Base-by-base conservation (phyloP, 129 eudicot genomes). In the Artemisia argyi region DNA sequence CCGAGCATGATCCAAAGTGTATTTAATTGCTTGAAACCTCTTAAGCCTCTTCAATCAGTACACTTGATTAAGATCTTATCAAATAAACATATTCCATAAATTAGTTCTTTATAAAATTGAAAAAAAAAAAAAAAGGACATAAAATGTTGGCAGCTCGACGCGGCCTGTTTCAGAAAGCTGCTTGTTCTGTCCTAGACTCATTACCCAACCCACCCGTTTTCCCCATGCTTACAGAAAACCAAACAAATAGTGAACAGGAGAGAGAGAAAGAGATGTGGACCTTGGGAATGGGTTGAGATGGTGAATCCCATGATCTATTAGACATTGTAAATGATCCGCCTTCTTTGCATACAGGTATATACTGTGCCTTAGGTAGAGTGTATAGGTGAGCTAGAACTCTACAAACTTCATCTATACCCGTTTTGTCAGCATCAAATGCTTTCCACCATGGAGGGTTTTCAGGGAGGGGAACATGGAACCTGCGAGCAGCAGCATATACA, bases 381-480 rank as follows among this genome's bases (percentile, higher is more conserved):
- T 94, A 94, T 15, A 94, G 77, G 65, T 87, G 89, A 68, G 99
- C 97, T 62, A 94, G 65, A 66, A 90, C 91, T 71, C 86, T 90
- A 74, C 97, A 94, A 42, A 90, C 99, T 77, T 94, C 97, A 80
- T 94, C 97, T 39, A 94, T 94, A 32, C 96, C 99, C 28, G 78
- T 42, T 75, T 88, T 90, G 57, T 94, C 96, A 5, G 97, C 96
- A 84, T 94, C 99, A 84, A 94, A 88, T 11, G 88, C 99, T 82
- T 86, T 86, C 99, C 99, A 90, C 99, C 99, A 94, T 39, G 99
- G 99, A 58, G 99, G 99, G 66, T 94, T 84, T 83, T 94, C 97
- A 5, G 99, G 99, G 16, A 94, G 79, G 7, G 99, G 91, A 46
- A 88, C 96, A 49, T 83, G 84, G 71, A 84, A 90, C 79, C 97